A percentile compares a stretch with the other conserved stretches of the same genome.
phyloP scores from a whole-genome alignment of 1,284 basidiomycete genomes.

The Mycocalia duriaeana region DNA sequence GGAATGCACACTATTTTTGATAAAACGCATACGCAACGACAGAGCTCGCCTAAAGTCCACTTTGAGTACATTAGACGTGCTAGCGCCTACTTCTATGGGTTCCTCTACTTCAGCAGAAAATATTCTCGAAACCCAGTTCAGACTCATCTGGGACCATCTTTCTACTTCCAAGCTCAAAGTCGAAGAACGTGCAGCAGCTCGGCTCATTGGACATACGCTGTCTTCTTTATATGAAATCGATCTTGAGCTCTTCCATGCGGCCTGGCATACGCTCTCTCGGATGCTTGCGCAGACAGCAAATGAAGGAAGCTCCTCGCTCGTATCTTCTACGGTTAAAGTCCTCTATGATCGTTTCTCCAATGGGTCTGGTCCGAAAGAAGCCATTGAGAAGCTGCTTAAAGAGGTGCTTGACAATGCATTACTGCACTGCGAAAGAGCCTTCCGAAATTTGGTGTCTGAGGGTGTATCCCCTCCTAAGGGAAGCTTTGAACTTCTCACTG shows the following conservation, averaged over 20 bases:
- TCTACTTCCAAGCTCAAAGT: slow-evolving; percentile 39
- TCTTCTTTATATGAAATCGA: slow-evolving; percentile 32
- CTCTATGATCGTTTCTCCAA: slow-evolving; percentile 31
- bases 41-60: too few species aligned
- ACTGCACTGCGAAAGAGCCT: background rate
- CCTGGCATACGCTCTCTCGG: slow-evolving; percentile 42
- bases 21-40: slow-evolving; percentile 40
- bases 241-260: slow-evolving; percentile 38
- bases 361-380: slow-evolving; percentile 15
- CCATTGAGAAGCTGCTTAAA: slow-evolving; percentile 18
- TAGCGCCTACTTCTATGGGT: too few species aligned
- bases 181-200: slow-evolving; percentile 39
- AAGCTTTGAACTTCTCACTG: slow-evolving; percentile 25
- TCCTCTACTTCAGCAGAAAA: too few species aligned
- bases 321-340: slow-evolving; percentile 39
- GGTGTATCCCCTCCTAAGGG: slow-evolving; percentile 5
- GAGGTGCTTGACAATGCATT: slow-evolving; percentile 11
- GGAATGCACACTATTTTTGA: slow-evolving; percentile 64
- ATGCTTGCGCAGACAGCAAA: slow-evolving; percentile 15
- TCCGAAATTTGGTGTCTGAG: slow-evolving; percentile 4
- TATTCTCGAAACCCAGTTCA: slow-evolving; percentile 43
- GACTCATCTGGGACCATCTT: slow-evolving; percentile 47
- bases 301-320: slow-evolving; percentile 20
- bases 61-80: too few species aligned
- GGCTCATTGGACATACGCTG: slow-evolving; percentile 40